Conservation (phyloP, 495 filamentous ascomycete genomes). For the Aspergillus homomorphus region DNA sequence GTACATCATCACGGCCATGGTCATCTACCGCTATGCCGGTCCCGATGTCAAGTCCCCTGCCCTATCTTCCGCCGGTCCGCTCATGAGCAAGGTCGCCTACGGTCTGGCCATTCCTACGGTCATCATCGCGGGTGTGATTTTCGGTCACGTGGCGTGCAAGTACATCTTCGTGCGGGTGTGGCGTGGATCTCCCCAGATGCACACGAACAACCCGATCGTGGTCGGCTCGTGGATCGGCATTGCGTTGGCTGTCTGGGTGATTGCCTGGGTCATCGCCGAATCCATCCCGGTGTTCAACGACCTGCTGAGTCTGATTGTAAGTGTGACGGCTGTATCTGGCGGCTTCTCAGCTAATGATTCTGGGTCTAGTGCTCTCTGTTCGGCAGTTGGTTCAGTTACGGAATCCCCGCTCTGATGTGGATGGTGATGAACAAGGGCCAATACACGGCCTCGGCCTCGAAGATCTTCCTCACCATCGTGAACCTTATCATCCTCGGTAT, state of each 20-base stretch:
- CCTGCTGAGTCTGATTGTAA: constrained; percentile 50
- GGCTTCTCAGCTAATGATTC: neutral
- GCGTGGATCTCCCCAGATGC: constrained; percentile 53
- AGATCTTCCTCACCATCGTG: constrained; percentile 33
- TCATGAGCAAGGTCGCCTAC: constrained; percentile 66
- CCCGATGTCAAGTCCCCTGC: constrained; percentile 63
- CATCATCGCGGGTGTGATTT: constrained; percentile 47
- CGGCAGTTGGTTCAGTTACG: constrained; percentile 40
- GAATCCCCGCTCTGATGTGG: constrained; percentile 43
- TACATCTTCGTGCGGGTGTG: constrained; percentile 65
- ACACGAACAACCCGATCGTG: constrained; percentile 48
- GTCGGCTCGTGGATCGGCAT: constrained; percentile 56
- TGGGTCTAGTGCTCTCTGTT: constrained; percentile 6
- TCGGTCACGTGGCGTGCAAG: constrained; percentile 57
- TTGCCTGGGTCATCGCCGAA: constrained; percentile 70
- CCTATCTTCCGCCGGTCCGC: constrained; percentile 58
- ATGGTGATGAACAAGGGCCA: constrained; percentile 36
- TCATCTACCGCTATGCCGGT: constrained; percentile 69
- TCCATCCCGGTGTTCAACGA: constrained; percentile 71
- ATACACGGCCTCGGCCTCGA: constrained; percentile 29
- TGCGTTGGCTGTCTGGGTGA: constrained; percentile 52
- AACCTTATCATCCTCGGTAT: constrained; percentile 32
- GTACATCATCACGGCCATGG: constrained; percentile 47
- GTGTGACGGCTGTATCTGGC: neutral
- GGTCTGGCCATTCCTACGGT: constrained; percentile 72